Conservation (phyloP, 257 asterid species). For the Paraleonurus japonicus region DNA sequence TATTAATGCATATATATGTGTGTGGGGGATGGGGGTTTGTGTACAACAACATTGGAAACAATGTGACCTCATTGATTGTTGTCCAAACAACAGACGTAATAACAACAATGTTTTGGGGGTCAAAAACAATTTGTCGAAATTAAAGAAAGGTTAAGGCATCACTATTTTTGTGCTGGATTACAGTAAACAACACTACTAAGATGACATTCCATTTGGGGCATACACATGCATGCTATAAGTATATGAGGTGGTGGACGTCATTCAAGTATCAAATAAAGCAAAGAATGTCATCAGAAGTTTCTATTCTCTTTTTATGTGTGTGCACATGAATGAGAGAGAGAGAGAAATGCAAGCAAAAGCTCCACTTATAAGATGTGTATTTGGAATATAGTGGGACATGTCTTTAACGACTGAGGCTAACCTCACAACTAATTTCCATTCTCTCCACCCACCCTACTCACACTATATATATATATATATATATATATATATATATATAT, state of each 20-base stretch:
- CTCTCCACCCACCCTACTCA: too few relatives aligned
- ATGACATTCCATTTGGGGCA: slow-evolving; percentile 30
- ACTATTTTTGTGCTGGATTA: slow-evolving; percentile 11
- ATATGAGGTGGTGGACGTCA: slow-evolving; percentile 24
- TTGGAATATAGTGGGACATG: too few relatives aligned
- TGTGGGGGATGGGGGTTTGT: background rate
- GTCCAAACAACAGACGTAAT: slow-evolving; percentile 18
- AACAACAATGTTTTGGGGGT: background rate
- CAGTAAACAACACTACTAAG: slow-evolving; percentile 23
- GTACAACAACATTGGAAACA: background rate
- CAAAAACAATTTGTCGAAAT: slow-evolving; percentile 20
- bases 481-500: too few relatives aligned
- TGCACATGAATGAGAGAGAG: background rate
- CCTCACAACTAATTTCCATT: too few relatives aligned
- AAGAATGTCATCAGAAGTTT: slow-evolving; percentile 17
- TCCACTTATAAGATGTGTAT: slow-evolving; percentile 20
- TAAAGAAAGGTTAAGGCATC: background rate
- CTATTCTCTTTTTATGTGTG: slow-evolving; percentile 27
- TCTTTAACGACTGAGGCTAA: too few relatives aligned
- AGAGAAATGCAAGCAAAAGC: background rate
- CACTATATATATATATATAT: too few relatives aligned
- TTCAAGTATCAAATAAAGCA: slow-evolving; percentile 23
- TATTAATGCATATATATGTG: background rate
- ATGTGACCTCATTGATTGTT: slow-evolving; percentile 21
- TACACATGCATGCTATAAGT: slow-evolving; percentile 20